phyloP scores from a whole-genome alignment of 495 filamentous ascomycete species.

The Neurospora sp. region DNA sequence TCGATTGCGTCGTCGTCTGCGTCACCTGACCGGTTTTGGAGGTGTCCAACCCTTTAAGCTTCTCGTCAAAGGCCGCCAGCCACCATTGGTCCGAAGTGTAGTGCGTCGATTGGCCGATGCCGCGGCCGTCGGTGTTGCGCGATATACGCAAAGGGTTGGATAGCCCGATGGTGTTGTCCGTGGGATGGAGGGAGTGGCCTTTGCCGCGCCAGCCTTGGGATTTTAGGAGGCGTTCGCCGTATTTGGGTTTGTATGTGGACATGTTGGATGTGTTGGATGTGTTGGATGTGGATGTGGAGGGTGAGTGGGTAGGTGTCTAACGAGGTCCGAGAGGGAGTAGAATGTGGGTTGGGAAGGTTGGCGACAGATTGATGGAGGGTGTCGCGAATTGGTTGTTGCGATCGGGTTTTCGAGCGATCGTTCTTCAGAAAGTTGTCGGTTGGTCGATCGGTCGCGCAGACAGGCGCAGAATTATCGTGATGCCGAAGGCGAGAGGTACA shows the following conservation, averaged over 20 bases:
- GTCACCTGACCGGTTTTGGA: too few relatives aligned
- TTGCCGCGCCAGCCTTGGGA: slow-evolving; percentile 71
- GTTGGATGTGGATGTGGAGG: neutral
- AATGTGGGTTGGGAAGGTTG: neutral
- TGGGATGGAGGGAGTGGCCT: slow-evolving; percentile 63
- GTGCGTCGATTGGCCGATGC: slow-evolving; percentile 57
- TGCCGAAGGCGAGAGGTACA: neutral
- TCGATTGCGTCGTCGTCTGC: slow-evolving; percentile 41
- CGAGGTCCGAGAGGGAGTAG: neutral
- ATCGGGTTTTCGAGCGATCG: neutral
- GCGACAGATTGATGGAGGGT: neutral
- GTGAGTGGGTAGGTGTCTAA: neutral
- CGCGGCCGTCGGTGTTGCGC: slow-evolving; percentile 57
- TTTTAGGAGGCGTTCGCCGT: slow-evolving; percentile 36
- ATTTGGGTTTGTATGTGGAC: neutral
- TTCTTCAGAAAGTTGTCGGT: neutral
- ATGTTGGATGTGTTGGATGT: neutral
- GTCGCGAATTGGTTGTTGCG: neutral
- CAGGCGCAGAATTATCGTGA: neutral
- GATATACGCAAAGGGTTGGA: slow-evolving; percentile 57
- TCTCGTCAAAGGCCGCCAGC: slow-evolving; percentile 70
- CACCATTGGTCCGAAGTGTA: slow-evolving; percentile 67
- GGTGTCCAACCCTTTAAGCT: slow-evolving; percentile 59
- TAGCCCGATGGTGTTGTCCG: slow-evolving; percentile 53
- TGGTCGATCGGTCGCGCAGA: neutral